Evolutionary conservation across 371 early-diverging fungal species (phyloP), one percentile per base, ranked within the genome.

Genomic region (Mucor racemosus): DNA sequence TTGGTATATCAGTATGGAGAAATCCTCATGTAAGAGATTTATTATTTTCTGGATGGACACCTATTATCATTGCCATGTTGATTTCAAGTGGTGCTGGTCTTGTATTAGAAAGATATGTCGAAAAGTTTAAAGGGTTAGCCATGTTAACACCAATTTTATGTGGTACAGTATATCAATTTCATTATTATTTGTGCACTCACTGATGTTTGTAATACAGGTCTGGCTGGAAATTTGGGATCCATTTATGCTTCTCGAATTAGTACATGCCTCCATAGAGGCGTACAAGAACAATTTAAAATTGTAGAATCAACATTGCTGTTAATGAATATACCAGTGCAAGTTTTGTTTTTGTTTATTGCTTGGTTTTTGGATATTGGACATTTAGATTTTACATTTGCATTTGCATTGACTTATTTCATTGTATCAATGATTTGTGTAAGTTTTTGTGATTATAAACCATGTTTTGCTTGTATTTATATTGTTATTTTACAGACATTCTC

Each of bases 1-100:
- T 90, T 81, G 73, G 82, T 0, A 67, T 74, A 15, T 58, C 84
- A 26, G 90, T 88, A 3, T 82, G 85, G 69, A 59, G 64, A 13
- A 92, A 93, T 72, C 73, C 77, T 46, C 81, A 80, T 42, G 93
- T 93, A 19, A 78, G 79, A 15, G 84, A 85, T 39, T 77, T 92
- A 17, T 69, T 94, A 5, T 82, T 80, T 57, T 84, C 86, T n/a
- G 96, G 95, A 7, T 95, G 94, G 94, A 78, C 87, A 1, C 92
- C 95, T 1, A 82, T 95, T 36, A 74, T 94, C 9, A 72, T 86
- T 14, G 93, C 96, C 13, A 91, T 94, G 86, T 71, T 88, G 5
- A 93, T 94, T 42, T 90, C 95, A 7, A 83, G 84, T 64, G 83
- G 93, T n/a, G 91, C 92, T 14, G 96, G 96, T n/a, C 70, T 95